Base-by-base conservation (phyloP, 768 basidiomycete genomes). In the Leccinellum rugosiceps region DNA sequence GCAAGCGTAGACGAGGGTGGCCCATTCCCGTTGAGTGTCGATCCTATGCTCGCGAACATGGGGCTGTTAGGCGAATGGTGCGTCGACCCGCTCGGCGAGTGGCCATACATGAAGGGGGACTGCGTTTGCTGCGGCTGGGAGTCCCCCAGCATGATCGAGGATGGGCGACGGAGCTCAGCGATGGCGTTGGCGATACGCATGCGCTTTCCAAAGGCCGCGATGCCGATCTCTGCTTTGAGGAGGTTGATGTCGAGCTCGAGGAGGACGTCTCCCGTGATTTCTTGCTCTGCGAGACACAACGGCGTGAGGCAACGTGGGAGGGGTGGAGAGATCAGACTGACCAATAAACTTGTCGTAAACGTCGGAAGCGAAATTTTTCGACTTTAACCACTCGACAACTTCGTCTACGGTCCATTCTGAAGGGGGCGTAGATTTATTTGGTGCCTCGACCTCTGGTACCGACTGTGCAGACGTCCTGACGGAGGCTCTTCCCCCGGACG, bases 201-300 rank as follows among this genome's bases (percentile, higher is more conserved):
- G 17, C 97, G 91, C 70, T 97, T 97, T 13, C 97, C 97, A 63
- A 96, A 97, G 4, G 94, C 94, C 66, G 81, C 77, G 62, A 99
- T 93, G 23, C 94, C 97, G 53, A 99, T 88, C 75, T 98, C 95
- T 10, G 76, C 79, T 76, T 98, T 98, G 65, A 99, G 86, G 15
- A 97, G 80, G 66, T 88, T 89, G 54, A 87, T 84, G 60, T 98
- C 94, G 58, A 98, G 88, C 66, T 97, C 96, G 55, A 98, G 85
- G 7, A 99, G 83, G 31, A 98, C 92, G 65, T 99, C 97, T 19
- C 97, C 97, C 0, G 94, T 92, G 53, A 99, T 98, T 76, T 99
- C 97, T 84, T 99, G 94, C 75, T 98, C 96, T 94, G 69, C 43
- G 58, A 41, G 19, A 53, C 3, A 46, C 6, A 23, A 41, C 7